These are phyloP conservation scores for Aspergillus ruber DNA, from an alignment of 2,329 filamentous ascomycete genomes.

Conservation along the genomic window DNA sequence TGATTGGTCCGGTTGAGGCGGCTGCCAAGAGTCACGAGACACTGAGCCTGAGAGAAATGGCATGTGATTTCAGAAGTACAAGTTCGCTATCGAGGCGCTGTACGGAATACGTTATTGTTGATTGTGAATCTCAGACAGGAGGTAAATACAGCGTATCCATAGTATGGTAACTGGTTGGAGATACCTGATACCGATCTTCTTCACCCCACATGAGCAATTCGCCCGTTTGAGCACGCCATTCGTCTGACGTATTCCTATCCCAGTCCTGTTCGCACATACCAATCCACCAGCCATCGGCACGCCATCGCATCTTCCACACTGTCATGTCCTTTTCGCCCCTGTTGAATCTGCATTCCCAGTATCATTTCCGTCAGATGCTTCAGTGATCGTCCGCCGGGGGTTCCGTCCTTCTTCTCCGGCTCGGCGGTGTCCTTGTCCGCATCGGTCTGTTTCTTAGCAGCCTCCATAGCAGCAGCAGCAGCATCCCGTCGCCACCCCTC, in stretches of 20 bases:
- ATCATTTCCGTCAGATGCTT: conserved; percentile 12
- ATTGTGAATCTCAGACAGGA: too few species aligned
- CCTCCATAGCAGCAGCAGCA: too few species aligned
- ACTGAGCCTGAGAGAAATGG: too few species aligned
- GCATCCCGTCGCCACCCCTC: conserved; percentile 3
- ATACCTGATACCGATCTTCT: background rate
- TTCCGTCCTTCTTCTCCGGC: background rate
- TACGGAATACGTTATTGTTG: too few species aligned
- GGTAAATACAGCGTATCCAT: too few species aligned
- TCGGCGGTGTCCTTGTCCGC: background rate
- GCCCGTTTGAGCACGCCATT: background rate
- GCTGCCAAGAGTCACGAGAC: too few species aligned
- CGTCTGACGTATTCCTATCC: conserved; percentile 1
- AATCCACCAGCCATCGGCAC: conserved; percentile 37
- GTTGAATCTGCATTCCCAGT: conserved; percentile 19
- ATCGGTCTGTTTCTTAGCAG: background rate
- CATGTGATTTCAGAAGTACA: too few species aligned
- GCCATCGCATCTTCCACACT: conserved; percentile 44
- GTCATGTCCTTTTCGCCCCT: conserved; percentile 29
- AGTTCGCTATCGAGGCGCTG: too few species aligned
- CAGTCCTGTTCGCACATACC: conserved; percentile 23
- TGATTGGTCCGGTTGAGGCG: too few species aligned
- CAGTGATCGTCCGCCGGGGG: conserved; percentile 9
- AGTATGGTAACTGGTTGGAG: too few species aligned
- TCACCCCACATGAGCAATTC: background rate